Evolutionary conservation across 148 eudicot genomes (phyloP).

Genomic region (Chenopodium suecicum): DNA sequence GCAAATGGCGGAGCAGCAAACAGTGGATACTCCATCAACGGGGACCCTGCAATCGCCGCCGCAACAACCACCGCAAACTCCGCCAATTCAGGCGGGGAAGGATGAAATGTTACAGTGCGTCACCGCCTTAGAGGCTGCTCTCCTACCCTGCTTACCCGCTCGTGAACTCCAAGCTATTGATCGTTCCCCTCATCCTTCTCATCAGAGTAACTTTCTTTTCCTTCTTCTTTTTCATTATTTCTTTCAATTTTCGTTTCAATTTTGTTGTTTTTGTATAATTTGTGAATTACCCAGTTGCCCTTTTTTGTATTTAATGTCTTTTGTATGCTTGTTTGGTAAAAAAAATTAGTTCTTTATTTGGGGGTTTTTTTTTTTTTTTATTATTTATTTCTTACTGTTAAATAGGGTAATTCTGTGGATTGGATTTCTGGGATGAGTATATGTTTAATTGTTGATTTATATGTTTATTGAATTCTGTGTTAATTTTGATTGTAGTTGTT

Average conservation of each 20-base stretch:
- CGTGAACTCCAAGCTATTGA: slow-evolving; percentile 98
- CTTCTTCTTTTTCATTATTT: background rate
- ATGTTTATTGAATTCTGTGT: background rate
- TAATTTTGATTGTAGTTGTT: too few relatives aligned
- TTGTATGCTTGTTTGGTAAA: background rate
- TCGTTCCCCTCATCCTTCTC: slow-evolving; percentile 90
- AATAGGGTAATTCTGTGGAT: background rate
- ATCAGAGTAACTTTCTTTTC: slow-evolving; percentile 52
- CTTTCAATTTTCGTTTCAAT: background rate
- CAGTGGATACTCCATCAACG: background rate
- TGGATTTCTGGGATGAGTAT: background rate
- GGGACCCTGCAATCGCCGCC: slow-evolving; percentile 17
- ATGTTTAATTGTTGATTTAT: background rate
- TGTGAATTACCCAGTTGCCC: background rate
- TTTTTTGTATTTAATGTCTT: background rate
- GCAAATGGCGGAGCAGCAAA: background rate
- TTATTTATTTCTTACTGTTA: background rate
- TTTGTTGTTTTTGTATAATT: background rate
- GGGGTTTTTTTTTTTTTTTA: background rate
- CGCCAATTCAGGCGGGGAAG: slow-evolving; percentile 33
- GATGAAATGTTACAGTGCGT: slow-evolving; percentile 80
- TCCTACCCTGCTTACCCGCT: slow-evolving; percentile 95
- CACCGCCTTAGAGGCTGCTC: slow-evolving; percentile 81
- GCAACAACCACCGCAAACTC: slow-evolving; percentile 21
- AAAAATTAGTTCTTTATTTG: background rate